Evolutionary conservation across 75 land plant genomes (phyloP), one percentile per base, ranked within the genome.

Genomic region (Pinus albicaulis): DNA sequence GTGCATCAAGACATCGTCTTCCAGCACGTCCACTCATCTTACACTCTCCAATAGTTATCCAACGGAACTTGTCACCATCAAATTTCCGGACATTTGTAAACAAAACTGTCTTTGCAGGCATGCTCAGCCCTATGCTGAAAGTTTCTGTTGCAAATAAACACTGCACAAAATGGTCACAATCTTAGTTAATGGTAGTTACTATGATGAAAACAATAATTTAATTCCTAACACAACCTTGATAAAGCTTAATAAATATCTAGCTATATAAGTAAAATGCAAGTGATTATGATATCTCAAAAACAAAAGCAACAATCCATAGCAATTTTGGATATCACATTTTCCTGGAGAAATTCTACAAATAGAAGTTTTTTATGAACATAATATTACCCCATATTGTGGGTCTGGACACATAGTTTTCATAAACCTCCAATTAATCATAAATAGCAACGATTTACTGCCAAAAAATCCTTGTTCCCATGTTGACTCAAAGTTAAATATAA

Each of bases 21-120:
- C 99, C 99, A 80, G 99, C 99, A 83, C 99, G 99, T 2, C 99
- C 99, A 90, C 99, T 98, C 99, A 98, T 98, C 76, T 98, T 98
- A 70, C 92, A 98, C 71, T 98, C 99, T 65, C 99, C 99, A 85
- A 98, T 95, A 20, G 94, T 79, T 74, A 98, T 74, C 98, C 95
- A 95, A 77, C 99, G 87, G 59, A 98, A 98, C 74, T 93, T 98
- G 76, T 92, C 94, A 38, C 99, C 99, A 88, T 98, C 99, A 84
- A 89, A 98, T 76, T 98, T 98, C 22, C 99, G 92, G 4, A 98
- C 99, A 82, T 91, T 91, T 57, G 98, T 92, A 63, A 98, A 98
- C 25, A 98, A 98, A 16, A 95, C 98, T 26, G 99, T 98, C 77
- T 95, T 98, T 71, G 99, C 99, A 83, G 99, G 99, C 99, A 98